Evolutionary conservation across 2,329 filamentous ascomycete species (phyloP), one percentile per base, ranked within the genome.

Genomic region (Hymenoscyphus albidus): DNA sequence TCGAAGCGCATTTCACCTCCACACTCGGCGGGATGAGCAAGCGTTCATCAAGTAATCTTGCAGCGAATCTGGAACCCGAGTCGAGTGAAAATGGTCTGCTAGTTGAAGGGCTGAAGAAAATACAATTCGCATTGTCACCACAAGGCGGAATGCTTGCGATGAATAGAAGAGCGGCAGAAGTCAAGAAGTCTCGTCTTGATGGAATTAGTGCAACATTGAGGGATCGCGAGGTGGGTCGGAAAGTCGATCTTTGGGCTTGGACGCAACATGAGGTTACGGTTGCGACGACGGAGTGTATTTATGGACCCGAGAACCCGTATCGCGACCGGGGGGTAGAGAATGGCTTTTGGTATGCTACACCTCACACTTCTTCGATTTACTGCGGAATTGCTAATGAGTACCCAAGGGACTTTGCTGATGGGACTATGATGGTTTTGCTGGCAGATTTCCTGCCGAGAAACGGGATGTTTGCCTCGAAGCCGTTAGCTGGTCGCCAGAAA

Each of bases 221-320:
- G 18, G 32, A 12, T 3, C n/a, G 12, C 3, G 10, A 14, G 13
- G 9, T 3, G 7, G 12, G 32, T 9, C 9, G 31, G 27, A 40
- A 31, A 9, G 39, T 48, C 16, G 39, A 59, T 44, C 16, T 59
- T 9, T 59, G 58, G 58, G 39, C 35, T 22, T 59, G 58, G 58
- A 14, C 16, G 14, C 58, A 59, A 39, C 58, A 59, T 59, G 58
- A 42, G 35, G 31, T 59, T 31, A 59, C 58, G 3, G 6, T 59
- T 59, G 58, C 58, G 6, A 59, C 58, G 5, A 59, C 58, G 9
- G 58, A 59, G 58, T 27, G 32, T 31, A 38, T 48, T 9, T 59
- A 59, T 31, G 58, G 58, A 16, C 32, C 16, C 1, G 16, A 16
- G 22, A 59, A 59, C 16, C 58, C 58, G 10, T 59, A 42, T n/a